A percentile compares a stretch with the other conserved stretches of the same genome.
Conservation (phyloP, 2,329 filamentous ascomycete genomes). For the Colletotrichum phormii region DNA sequence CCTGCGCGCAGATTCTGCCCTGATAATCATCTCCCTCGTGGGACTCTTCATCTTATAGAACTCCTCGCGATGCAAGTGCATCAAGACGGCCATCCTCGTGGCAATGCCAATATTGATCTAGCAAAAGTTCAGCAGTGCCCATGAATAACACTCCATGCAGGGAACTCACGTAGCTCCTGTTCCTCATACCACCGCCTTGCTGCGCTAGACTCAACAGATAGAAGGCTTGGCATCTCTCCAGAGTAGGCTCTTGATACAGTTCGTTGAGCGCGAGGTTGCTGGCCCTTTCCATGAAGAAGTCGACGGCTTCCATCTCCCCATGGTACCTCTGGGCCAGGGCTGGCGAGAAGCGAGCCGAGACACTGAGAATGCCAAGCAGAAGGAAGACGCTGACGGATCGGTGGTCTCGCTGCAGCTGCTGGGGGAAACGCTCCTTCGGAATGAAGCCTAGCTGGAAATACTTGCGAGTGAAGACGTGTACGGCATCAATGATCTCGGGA, state of each 20-base stretch:
- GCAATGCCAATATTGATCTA: slow-evolving; percentile 69
- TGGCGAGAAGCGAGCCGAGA: slow-evolving; percentile 66
- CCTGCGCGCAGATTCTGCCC: slow-evolving; percentile 66
- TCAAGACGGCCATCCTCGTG: slow-evolving; percentile 65
- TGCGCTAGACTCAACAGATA: slow-evolving; percentile 70
- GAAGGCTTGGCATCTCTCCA: slow-evolving; percentile 69
- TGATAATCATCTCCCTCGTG: slow-evolving; percentile 57
- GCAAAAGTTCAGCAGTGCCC: slow-evolving; percentile 38
- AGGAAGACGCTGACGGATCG: slow-evolving; percentile 66
- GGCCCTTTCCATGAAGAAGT: slow-evolving; percentile 65
- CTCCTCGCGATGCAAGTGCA: slow-evolving; percentile 67
- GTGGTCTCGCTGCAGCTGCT: slow-evolving; percentile 58
- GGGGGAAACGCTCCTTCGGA: slow-evolving; percentile 62
- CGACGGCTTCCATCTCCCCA: slow-evolving; percentile 61
- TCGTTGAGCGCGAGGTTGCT: slow-evolving; percentile 59
- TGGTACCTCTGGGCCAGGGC: slow-evolving; percentile 61
- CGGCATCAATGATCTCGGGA: slow-evolving; percentile 61
- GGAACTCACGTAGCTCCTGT: slow-evolving; percentile 63
- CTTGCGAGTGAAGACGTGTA: slow-evolving; percentile 64
- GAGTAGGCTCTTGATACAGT: slow-evolving; percentile 62
- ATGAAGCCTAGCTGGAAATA: slow-evolving; percentile 72
- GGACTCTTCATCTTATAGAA: slow-evolving; percentile 59
- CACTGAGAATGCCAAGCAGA: slow-evolving; percentile 65
- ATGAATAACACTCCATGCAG: background rate
- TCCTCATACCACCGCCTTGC: slow-evolving; percentile 65